Evolutionary conservation across 2,329 filamentous ascomycete genomes (phyloP).

Genomic region (Coniochaeta hoffmannii): DNA sequence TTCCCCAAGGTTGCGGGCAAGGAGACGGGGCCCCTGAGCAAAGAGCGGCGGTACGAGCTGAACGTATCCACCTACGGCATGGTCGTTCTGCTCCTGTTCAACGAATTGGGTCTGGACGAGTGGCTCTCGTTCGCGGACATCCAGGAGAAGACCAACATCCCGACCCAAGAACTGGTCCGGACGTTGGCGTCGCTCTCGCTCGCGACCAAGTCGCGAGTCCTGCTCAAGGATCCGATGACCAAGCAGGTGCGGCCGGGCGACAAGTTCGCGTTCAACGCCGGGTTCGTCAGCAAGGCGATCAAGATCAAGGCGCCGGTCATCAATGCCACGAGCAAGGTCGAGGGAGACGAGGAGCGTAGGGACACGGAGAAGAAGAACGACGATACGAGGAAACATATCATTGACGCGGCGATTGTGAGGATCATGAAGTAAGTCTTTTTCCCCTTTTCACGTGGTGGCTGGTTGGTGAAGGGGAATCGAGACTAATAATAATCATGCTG

Average conservation of each 20-base stretch:
- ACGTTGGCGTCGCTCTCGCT: conserved; percentile 78
- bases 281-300: conserved; percentile 74
- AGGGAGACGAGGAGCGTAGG: conserved; percentile 61
- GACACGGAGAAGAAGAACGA: conserved; percentile 71
- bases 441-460: not conserved
- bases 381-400: conserved; percentile 60
- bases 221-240: conserved; percentile 72
- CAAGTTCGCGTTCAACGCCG: conserved; percentile 72
- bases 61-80: conserved; percentile 91
- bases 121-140: conserved; percentile 66
- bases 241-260: conserved; percentile 73
- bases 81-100: conserved; percentile 85
- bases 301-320: conserved; percentile 88
- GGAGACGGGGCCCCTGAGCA: conserved; percentile 50
- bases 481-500: conserved; percentile 26
- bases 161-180: conserved; percentile 63
- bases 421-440: conserved; percentile 72
- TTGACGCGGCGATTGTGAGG: conserved; percentile 70
- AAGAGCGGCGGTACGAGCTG: conserved; percentile 74
- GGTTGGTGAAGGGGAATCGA: not conserved
- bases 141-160: conserved; percentile 73
- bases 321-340: conserved; percentile 73
- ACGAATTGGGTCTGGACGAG: conserved; percentile 54
- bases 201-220: conserved; percentile 72
- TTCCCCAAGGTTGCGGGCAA: conserved; percentile 69